Base-by-base conservation (phyloP, 108 stramenopile genomes). In the Bacterosira constricta region DNA sequence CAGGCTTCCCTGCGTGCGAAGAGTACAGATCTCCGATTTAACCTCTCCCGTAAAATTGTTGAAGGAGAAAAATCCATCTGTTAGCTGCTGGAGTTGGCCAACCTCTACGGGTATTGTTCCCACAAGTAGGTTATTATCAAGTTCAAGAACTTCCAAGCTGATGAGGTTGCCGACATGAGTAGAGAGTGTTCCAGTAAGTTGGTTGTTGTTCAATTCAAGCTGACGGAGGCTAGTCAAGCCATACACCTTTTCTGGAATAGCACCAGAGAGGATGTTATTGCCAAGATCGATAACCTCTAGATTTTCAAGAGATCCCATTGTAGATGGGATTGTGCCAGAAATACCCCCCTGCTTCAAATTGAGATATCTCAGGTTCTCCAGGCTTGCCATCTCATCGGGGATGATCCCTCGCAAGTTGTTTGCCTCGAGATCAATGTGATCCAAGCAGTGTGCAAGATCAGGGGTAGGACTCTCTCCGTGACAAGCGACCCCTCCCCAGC, bases 161-260 rank as follows among this genome's bases (percentile, higher is more conserved):
- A 29, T 42, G 12, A 61, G 45, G 3, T 73, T 21, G 2, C 67
- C 79, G 63, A 92, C 84, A 7, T 46, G 25, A 21, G 81, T 32
- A 42, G 82, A 79, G 18, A 89, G 72, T 10, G 71, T 77, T 32
- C 88, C 86, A 13, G 72, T 75, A 9, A 92, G 54, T 32, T 67
- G 51, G 38, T 92, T 92, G 61, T 88, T 75, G 44, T 92, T 84
- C 44, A 92, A 60, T 39, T 92, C 91, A 45, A 92, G 50, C 46
- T 86, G 66, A 21, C 20, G 38, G 9, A 73, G 53, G 21, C 23
- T 27, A 41, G 25, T 36, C 9, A 73, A 20, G 10, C 25, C 32
- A 23, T 73, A 73, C 3, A 73, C 17, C 8, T 18, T 26, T 42
- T 49, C 32, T 5, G 68, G 68, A n/a, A 69, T 69, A 12, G 56